These are phyloP conservation scores for Boletus albobrunnescens DNA, from an alignment of 1,284 basidiomycete species.

Conservation along the genomic window DNA sequence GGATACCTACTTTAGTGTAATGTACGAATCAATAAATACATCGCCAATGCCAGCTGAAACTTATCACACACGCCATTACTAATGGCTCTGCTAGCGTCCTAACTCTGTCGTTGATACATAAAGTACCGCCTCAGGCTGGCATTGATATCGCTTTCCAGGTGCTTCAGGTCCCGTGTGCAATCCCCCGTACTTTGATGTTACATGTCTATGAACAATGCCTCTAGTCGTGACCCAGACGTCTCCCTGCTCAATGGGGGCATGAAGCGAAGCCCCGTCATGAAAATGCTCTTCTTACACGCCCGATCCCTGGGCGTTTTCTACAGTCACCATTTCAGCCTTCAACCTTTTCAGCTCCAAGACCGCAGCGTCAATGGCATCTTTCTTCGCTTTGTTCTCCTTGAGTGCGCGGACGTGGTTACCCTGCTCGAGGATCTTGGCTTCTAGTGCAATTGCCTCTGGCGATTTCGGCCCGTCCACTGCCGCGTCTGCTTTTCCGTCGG, in stretches of 20 bases:
- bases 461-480: conserved; percentile 49
- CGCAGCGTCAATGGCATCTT: conserved; percentile 62
- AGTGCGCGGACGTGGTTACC: conserved; percentile 65
- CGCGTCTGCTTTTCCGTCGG: conserved; percentile 19
- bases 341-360: conserved; percentile 49
- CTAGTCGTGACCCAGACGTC: background rate
- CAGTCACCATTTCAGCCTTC: conserved; percentile 43
- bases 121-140: background rate
- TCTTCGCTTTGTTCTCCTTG: conserved; percentile 65
- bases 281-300: background rate
- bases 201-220: background rate
- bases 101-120: too few relatives aligned
- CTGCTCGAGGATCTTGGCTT: conserved; percentile 71
- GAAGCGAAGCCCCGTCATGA: background rate
- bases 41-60: too few relatives aligned
- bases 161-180: background rate
- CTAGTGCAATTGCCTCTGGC: conserved; percentile 58
- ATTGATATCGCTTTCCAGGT: background rate
- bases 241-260: background rate
- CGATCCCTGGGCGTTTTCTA: conserved; percentile 17
- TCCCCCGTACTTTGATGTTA: background rate
- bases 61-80: background rate
- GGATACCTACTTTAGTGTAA: background rate
- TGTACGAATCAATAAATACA: too few relatives aligned
- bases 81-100: background rate